phyloP scores from a whole-genome alignment of 345 rosid species.

The Abelmoschus esculentus region DNA sequence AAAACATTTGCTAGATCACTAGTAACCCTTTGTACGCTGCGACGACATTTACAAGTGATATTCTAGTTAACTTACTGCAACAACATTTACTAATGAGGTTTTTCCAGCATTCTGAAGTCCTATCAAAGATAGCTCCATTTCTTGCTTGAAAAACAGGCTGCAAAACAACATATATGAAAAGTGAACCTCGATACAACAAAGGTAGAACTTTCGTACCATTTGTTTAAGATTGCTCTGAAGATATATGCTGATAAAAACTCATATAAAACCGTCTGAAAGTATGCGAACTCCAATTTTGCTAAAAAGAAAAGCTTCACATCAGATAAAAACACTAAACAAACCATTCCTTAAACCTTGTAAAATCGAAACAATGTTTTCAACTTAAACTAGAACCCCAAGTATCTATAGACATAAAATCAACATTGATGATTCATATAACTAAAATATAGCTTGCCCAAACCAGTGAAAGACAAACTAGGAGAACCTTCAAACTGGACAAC shows the following conservation, averaged over 20 bases:
- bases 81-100: constrained; percentile 58
- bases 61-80: constrained; percentile 40
- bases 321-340: not conserved
- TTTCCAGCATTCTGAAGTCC: constrained; percentile 76
- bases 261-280: not conserved
- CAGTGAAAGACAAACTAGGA: not conserved
- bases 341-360: not conserved
- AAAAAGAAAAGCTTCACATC: too few relatives aligned
- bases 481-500: not conserved
- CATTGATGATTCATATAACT: not conserved
- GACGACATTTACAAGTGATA: constrained; percentile 28
- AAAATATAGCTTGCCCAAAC: not conserved
- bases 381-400: not conserved
- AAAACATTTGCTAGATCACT: not conserved
- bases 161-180: constrained; percentile 18
- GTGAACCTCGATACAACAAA: not conserved
- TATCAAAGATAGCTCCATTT: constrained; percentile 61
- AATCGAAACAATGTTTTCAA: not conserved
- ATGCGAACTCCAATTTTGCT: too few relatives aligned
- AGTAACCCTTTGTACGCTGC: constrained; percentile 14
- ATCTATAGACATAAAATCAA: not conserved
- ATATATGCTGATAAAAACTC: not conserved
- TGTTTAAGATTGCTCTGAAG: not conserved
- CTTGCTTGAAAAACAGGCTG: constrained; percentile 65
- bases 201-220: not conserved